Base-by-base conservation (phyloP, 176 grass and related monocot genomes). In the Pharus latifolius region DNA sequence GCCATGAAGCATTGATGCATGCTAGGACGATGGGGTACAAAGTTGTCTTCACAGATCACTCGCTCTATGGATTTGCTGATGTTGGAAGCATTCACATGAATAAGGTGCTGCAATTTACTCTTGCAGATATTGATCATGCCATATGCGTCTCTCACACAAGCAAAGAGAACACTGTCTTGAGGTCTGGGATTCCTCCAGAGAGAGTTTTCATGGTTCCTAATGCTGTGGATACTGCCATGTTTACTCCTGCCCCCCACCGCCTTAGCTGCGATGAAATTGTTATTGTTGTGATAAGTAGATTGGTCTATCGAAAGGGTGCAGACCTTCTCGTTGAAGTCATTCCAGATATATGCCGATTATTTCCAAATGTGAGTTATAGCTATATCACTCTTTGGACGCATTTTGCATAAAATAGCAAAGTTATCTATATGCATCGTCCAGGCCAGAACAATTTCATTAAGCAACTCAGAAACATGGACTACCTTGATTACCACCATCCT, bases 11-110 rank as follows among this genome's bases (percentile, higher is more conserved):
- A 30, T 33, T 96, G 63, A 92, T 96, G 85, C 93, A 96, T 70
- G 83, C 88, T 38, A 85, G 93, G 74, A 96, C 93, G 10, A 96
- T 96, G 93, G 93, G 93, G 58, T 92, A 84, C 83, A 92, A 87
- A 84, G 80, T 82, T 62, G 44, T 96, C 68, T 96, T 96, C 70
- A 96, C 93, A 60, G 93, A 96, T 79, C 93, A 96, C 79, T 96
- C 93, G 19, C 86, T 96, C 29, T 96, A 96, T 55, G 88, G 93
- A 71, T 96, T 96, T 82, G 85, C 88, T 32, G 93, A 96, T 68
- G 83, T 65, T 70, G 93, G 93, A 80, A 92, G 88, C 64, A 96
- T 96, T 84, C 93, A 89, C 83, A 96, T 96, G 93, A 92, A 96
- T 84, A 96, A 96, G 81, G 84, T 96, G 37, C 86, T 96, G 62